Conservation (phyloP, 2,329 filamentous ascomycete genomes). For the Neopestalotiopsis sp. region DNA sequence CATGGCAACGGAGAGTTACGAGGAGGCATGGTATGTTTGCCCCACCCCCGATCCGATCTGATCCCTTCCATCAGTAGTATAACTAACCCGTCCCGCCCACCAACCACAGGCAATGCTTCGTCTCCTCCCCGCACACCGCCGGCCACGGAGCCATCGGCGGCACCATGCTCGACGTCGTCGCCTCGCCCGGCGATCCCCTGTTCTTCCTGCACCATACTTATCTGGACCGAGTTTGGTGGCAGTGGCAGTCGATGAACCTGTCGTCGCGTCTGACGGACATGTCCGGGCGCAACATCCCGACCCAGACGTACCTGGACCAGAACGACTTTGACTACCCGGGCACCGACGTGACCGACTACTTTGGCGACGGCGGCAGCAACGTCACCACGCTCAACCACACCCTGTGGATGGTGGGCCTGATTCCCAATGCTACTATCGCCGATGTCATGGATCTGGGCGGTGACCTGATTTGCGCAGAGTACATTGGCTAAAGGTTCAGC, state of each 20-base stretch:
- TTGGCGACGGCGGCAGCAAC: slow-evolving; percentile 31
- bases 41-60: slow-evolving; percentile 1
- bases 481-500: slow-evolving; percentile 12
- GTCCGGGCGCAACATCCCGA: slow-evolving; percentile 15
- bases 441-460: slow-evolving; percentile 31
- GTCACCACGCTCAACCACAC: slow-evolving; percentile 33
- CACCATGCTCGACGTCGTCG: slow-evolving; percentile 20
- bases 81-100: too few species aligned
- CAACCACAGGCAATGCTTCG: slow-evolving; percentile 12
- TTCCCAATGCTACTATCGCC: slow-evolving; percentile 32
- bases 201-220: slow-evolving; percentile 37
- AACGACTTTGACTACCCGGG: slow-evolving; percentile 12
- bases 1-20: slow-evolving; percentile 14
- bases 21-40: slow-evolving; percentile 6
- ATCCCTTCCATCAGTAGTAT: too few species aligned
- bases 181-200: slow-evolving; percentile 39
- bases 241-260: slow-evolving; percentile 32
- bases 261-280: slow-evolving; percentile 26
- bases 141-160: slow-evolving; percentile 9
- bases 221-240: slow-evolving; percentile 35
- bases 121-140: background rate
- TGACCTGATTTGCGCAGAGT: slow-evolving; percentile 30
- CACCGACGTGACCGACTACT: slow-evolving; percentile 22
- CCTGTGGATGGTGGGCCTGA: slow-evolving; percentile 29
- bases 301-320: background rate